Base-by-base conservation (phyloP, 768 basidiomycete species). In the Leccinum fibrillosum region DNA sequence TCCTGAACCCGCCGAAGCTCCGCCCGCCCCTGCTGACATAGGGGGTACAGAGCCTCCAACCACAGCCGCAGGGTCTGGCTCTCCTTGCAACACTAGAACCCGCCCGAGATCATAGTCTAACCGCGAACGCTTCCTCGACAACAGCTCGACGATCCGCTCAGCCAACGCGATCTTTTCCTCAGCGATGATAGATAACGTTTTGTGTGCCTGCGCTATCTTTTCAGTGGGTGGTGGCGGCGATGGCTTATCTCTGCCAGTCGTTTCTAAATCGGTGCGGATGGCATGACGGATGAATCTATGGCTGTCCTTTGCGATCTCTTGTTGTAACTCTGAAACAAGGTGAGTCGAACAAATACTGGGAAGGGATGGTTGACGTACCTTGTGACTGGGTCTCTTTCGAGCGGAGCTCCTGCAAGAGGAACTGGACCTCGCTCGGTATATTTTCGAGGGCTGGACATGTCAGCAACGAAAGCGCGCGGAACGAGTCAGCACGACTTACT, bases 331-430 rank as follows among this genome's bases (percentile, higher is more conserved):
- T 81, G 53, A 8, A 26, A 28, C 11, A 21, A 19, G 0, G 37
- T 57, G 21, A 44, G 25, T 13, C 11, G 32, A 32, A 19, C 47
- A 49, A 4, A 30, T 51, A 12, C 9, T 21, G 47, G 17, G n/a
- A 15, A 35, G 17, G 10, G n/a, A 37, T 1, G 35, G 37, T 12
- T 26, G 47, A 23, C 56, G 62, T 60, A 72, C 80, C 80, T 67
- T 80, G 77, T 1, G 75, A 74, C 56, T 72, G 72, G 8, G 65
- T 65, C 49, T 82, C 80, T 59, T 76, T 80, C 53, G 75, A 66
- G 37, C 76, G 75, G 34, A 82, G 80, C 60, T 82, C 80, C 15
- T 77, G 74, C n/a, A 82, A 72, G 17, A 82, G 71, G 59, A 75
- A 76, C 25, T 78, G 76, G 9, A 82, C 72, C 65, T 82, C 80